Evolutionary conservation across 176 grass and related monocot species (phyloP).

Genomic region (Musa acuminata): DNA sequence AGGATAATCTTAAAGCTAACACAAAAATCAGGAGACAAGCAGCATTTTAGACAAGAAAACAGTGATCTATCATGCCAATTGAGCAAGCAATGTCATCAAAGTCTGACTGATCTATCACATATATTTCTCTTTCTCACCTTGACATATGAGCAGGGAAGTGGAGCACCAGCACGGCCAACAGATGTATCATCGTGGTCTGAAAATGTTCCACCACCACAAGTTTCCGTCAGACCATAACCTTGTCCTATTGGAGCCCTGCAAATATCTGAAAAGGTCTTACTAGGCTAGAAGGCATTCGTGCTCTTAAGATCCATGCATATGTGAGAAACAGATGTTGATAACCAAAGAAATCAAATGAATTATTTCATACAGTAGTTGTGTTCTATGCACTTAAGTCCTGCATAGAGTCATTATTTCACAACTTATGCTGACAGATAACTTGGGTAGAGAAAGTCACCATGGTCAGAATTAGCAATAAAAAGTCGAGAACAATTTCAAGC

Average conservation of each 20-base stretch:
- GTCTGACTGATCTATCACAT: too few species aligned
- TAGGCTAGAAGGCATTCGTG: neutral
- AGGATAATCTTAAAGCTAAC: neutral
- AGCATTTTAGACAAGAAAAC: neutral
- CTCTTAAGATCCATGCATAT: neutral
- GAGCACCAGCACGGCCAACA: conserved; percentile 71
- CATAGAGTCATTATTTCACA: neutral
- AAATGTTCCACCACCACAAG: conserved; percentile 73
- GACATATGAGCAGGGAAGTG: conserved; percentile 76
- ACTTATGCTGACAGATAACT: neutral
- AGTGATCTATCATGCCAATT: neutral
- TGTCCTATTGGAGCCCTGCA: conserved; percentile 72
- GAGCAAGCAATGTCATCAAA: neutral
- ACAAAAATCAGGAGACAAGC: neutral
- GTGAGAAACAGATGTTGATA: neutral
- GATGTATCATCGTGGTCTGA: conserved; percentile 56
- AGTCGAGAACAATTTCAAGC: too few species aligned
- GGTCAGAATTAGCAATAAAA: too few species aligned
- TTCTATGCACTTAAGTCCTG: neutral
- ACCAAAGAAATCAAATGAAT: neutral
- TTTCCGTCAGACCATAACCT: conserved; percentile 93
- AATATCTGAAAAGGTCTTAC: neutral
- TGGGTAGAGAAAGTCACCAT: too few species aligned
- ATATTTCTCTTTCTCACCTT: conserved; percentile 39
- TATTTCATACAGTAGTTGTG: neutral